phyloP scores from a whole-genome alignment of 169 alveolate genomes.

The Plasmodium fragile region DNA sequence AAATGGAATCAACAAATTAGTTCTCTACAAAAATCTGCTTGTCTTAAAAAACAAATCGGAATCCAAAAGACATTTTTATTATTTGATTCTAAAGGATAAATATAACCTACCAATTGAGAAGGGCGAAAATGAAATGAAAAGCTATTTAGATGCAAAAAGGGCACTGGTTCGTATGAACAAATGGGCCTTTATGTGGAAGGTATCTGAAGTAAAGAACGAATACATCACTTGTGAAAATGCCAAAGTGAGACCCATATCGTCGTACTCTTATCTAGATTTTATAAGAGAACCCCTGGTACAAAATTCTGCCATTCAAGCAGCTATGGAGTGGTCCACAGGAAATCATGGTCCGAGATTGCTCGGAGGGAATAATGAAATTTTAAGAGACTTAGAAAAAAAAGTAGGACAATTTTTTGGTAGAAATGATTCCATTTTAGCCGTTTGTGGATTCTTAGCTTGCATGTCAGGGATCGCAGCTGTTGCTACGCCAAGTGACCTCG shows the following conservation, averaged over 20 bases:
- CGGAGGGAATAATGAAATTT: constrained; percentile 84
- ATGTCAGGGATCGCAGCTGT: constrained; percentile 85
- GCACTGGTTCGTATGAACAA: constrained; percentile 52
- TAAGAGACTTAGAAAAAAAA: constrained; percentile 80
- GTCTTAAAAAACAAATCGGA: constrained; percentile 71
- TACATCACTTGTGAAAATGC: constrained; percentile 79
- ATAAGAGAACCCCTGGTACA: constrained; percentile 83
- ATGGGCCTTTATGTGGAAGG: constrained; percentile 85
- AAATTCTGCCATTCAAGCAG: constrained; percentile 84
- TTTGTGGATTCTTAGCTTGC: constrained; percentile 85
- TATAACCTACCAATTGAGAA: constrained; percentile 79
- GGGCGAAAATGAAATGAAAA: constrained; percentile 79
- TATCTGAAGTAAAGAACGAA: constrained; percentile 79
- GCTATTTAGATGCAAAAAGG: constrained; percentile 83
- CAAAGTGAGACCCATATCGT: constrained; percentile 81
- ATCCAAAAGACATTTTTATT: constrained; percentile 81
- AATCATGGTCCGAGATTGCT: constrained; percentile 88
- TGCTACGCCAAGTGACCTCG: constrained; percentile 75
- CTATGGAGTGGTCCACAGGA: constrained; percentile 83
- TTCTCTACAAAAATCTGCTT: constrained; percentile 28
- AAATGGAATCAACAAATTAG: constrained; percentile 5
- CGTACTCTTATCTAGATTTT: constrained; percentile 84
- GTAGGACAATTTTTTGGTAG: constrained; percentile 84
- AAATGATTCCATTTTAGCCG: constrained; percentile 81
- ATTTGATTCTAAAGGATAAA: constrained; percentile 75